Conservation (phyloP, 1,284 basidiomycete species). For the Ustilago loliicola region DNA sequence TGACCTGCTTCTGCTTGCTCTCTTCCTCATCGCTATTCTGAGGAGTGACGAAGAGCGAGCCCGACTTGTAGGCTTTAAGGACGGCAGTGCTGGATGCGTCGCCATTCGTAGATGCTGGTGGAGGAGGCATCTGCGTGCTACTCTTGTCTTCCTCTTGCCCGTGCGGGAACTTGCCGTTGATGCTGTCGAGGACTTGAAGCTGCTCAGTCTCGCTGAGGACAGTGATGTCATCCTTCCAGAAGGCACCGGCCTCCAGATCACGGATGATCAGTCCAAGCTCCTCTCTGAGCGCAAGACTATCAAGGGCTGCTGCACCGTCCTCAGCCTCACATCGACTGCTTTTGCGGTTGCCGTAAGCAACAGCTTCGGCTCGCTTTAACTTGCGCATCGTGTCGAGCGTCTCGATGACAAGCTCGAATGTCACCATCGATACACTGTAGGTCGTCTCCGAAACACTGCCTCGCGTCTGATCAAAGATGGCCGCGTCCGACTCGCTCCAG, state of each 20-base stretch:
- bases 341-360: constrained; percentile 30
- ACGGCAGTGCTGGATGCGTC: constrained; percentile 1
- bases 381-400: constrained; percentile 49
- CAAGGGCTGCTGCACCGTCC: constrained; percentile 38
- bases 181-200: constrained; percentile 19
- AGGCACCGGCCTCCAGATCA: constrained; percentile 38
- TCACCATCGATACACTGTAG: constrained; percentile 46
- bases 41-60: constrained; percentile 27
- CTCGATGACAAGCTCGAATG: constrained; percentile 45
- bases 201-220: constrained; percentile 32
- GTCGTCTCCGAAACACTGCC: constrained; percentile 31
- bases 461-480: constrained; percentile 29
- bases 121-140: constrained; percentile 12
- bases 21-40: background rate
- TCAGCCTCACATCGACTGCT: constrained; percentile 40
- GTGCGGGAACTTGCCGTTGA: background rate
- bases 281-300: constrained; percentile 41
- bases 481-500: constrained; percentile 35
- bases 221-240: constrained; percentile 38
- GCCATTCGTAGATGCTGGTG: background rate
- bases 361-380: constrained; percentile 37
- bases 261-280: constrained; percentile 40
- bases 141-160: constrained; percentile 7
- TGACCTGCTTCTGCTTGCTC: constrained; percentile 32
- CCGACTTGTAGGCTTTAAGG: constrained; percentile 29